Percentiles rank a stretch among this genome's conserved stretches.
Conservation (phyloP, 345 rosid species). For the Schrenkiella parvula region DNA sequence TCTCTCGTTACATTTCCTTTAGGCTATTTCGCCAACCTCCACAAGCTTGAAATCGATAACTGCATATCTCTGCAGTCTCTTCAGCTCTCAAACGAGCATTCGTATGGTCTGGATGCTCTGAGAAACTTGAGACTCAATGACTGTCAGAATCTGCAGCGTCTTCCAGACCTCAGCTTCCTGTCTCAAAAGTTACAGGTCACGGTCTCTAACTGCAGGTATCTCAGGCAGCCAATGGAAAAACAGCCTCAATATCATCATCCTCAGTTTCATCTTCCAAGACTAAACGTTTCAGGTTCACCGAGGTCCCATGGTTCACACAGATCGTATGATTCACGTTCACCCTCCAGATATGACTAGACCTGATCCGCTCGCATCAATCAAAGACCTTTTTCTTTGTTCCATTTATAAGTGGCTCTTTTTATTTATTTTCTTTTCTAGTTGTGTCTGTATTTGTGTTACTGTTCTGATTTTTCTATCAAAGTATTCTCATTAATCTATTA, state of each 20-base stretch:
- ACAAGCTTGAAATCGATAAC: slow-evolving; percentile 20
- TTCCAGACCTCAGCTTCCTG: slow-evolving; percentile 3
- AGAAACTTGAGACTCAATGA: slow-evolving; percentile 24
- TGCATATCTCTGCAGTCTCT: slow-evolving; percentile 27
- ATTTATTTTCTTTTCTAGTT: background rate
- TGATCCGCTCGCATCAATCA: background rate
- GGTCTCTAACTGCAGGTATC: slow-evolving; percentile 25
- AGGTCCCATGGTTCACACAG: slow-evolving; percentile 25
- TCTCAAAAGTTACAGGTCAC: slow-evolving; percentile 11
- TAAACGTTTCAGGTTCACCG: slow-evolving; percentile 14
- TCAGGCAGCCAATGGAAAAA: slow-evolving; percentile 14
- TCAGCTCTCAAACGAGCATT: slow-evolving; percentile 15
- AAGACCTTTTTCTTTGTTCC: background rate
- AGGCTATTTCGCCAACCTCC: slow-evolving; percentile 23
- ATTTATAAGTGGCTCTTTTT: background rate
- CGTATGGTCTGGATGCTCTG: background rate
- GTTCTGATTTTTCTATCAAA: background rate
- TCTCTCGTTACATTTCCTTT: slow-evolving; percentile 28
- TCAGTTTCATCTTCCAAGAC: slow-evolving; percentile 8
- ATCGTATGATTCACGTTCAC: slow-evolving; percentile 20
- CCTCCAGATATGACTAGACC: slow-evolving; percentile 23
- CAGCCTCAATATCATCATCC: background rate
- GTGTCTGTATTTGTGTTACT: background rate
- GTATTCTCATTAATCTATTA: background rate
- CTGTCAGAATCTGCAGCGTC: slow-evolving; percentile 29